phyloP scores from a whole-genome alignment of 1,284 basidiomycete genomes.

The Phlebopus sp. region DNA sequence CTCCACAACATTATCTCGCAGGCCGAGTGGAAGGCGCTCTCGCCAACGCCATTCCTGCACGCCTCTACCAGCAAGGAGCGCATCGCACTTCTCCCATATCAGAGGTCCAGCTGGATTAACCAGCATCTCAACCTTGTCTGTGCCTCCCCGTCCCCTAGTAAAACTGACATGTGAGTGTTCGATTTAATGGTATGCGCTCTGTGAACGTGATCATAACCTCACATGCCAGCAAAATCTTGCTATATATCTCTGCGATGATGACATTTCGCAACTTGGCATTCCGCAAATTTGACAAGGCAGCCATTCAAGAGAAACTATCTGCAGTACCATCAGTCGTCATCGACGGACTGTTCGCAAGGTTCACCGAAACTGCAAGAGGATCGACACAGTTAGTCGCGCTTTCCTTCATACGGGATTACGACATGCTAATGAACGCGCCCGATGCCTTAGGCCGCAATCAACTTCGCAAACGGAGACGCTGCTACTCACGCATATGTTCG shows the following conservation, averaged over 20 bases:
- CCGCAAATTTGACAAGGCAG: slow-evolving; percentile 47
- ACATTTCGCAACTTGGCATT: slow-evolving; percentile 55
- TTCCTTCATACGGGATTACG: not conserved
- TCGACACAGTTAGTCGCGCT: slow-evolving; percentile 61
- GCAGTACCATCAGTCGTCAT: slow-evolving; percentile 63
- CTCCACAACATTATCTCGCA: slow-evolving; percentile 75
- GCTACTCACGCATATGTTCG: slow-evolving; percentile 76
- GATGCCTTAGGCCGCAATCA: slow-evolving; percentile 49
- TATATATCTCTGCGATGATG: slow-evolving; percentile 79
- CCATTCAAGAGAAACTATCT: slow-evolving; percentile 53
- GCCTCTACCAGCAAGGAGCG: slow-evolving; percentile 50
- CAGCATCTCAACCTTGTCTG: slow-evolving; percentile 49
- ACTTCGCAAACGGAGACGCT: slow-evolving; percentile 71
- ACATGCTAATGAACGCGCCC: not conserved
- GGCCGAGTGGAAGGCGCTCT: slow-evolving; percentile 69
- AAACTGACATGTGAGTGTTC: slow-evolving; percentile 51
- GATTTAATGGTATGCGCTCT: not conserved
- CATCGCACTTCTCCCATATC: slow-evolving; percentile 56
- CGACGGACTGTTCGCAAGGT: slow-evolving; percentile 75
- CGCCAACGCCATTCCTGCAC: slow-evolving; percentile 51
- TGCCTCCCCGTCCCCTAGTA: slow-evolving; percentile 48
- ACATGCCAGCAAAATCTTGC: slow-evolving; percentile 60
- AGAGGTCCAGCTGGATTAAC: slow-evolving; percentile 67
- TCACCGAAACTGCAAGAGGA: slow-evolving; percentile 70
- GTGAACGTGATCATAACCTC: not conserved